These are phyloP conservation scores for Russula abietina DNA, from an alignment of 768 basidiomycete species.

Conservation along the genomic window DNA sequence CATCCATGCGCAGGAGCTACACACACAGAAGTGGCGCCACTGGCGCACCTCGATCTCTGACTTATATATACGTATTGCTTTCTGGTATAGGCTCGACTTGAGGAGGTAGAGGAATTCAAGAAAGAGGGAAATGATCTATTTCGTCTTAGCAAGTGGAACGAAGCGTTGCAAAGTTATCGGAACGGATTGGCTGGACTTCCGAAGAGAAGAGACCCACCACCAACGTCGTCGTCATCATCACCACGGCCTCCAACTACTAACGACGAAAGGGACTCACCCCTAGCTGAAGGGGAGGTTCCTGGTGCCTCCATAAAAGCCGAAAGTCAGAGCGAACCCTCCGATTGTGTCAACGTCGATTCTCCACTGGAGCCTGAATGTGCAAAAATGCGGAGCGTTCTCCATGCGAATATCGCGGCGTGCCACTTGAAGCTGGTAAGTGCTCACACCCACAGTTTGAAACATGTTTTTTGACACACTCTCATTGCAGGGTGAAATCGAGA, in stretches of 20 bases:
- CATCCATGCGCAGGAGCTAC: too few species aligned
- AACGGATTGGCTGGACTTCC: conserved; percentile 66
- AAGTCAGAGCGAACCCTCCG: conserved; percentile 22
- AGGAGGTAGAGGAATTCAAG: conserved; percentile 58
- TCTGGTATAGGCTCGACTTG: conserved; percentile 38
- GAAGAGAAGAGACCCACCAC: conserved; percentile 31
- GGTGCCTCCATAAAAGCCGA: conserved; percentile 24
- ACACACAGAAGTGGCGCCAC: too few species aligned
- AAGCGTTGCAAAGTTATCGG: conserved; percentile 66
- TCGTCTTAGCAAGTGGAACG: conserved; percentile 56
- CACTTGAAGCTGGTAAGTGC: conserved; percentile 64
- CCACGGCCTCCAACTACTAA: conserved; percentile 18
- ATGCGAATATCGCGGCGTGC: conserved; percentile 88
- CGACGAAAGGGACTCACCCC: conserved; percentile 24
- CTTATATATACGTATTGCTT: not conserved
- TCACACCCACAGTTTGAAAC: not conserved
- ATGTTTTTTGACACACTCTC: not conserved
- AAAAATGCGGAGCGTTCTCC: conserved; percentile 63
- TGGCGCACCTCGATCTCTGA: not conserved
- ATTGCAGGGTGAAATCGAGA: conserved; percentile 18
- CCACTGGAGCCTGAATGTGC: conserved; percentile 43
- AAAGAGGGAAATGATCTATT: conserved; percentile 71
- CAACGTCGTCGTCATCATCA: not conserved
- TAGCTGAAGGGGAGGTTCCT: conserved; percentile 24
- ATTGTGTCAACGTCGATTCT: conserved; percentile 25